Base-by-base conservation (phyloP, 139 green algal species). In the Picochlorum sp. region DNA sequence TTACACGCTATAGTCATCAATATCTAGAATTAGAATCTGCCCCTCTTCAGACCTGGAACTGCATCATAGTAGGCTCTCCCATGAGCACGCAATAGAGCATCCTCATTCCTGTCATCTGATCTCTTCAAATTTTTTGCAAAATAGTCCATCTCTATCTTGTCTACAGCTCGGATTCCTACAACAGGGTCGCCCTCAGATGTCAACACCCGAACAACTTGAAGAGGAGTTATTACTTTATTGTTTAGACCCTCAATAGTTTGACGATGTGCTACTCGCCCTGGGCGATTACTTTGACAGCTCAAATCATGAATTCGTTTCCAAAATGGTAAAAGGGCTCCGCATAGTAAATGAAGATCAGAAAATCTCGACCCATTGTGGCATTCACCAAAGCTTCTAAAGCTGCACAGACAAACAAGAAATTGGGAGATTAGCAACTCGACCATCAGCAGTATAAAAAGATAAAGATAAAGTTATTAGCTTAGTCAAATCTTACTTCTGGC, bases 301-400 rank as follows among this genome's bases (percentile, higher is more conserved):
- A 64, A 32, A 12, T 64, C 36, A 13, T 43, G 24, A 1, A 66
- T 18, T 20, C 43, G 22, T 12, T 39, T 36, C 57, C 59, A 73
- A 9, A 68, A 32, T 14, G 37, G 36, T 40, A 73, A 50, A 31
- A 73, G 45, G 0, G 59, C 66, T 16, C 66, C 66, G 3, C 39
- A 61, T 18, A 73, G 47, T 7, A 73, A 31, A 33, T 73, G 66
- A 6, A 58, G 33, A 5, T 57, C 5, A 22, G 33, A 18, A 26
- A 50, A 36, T 30, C 66, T 52, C 18, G 13, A 29, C n/a, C 66
- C 66, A 7, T 18, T 13, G 0, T 16, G 5, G 40, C 66, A 73
- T n/a, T 35, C 20, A 18, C 26, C 22, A 25, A 37, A 16, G 8
- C 7, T 0, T n/a, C 20, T 47, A 47, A 22, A 47, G 20, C 39